phyloP scores from a whole-genome alignment of 2,329 filamentous ascomycete species.

The Penicillium oxalicum region DNA sequence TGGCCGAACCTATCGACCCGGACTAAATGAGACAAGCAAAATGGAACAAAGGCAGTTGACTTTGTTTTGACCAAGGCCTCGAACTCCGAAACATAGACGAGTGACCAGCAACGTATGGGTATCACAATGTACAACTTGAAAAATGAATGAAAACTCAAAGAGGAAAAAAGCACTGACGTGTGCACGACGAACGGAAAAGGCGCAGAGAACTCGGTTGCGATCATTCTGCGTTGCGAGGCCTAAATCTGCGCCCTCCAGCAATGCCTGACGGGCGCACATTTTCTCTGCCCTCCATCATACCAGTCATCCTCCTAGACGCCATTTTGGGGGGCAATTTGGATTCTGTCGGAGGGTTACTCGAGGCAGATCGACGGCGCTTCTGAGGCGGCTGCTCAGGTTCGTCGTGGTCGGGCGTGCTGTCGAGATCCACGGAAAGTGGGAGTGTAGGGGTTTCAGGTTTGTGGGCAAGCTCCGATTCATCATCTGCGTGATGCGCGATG shows the following conservation, averaged over 20 bases:
- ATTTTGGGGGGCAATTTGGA: constrained; percentile 42
- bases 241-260: constrained; percentile 25
- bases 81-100: constrained; percentile 16
- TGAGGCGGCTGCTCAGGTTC: constrained; percentile 20
- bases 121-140: constrained; percentile 16
- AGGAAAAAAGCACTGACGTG: constrained; percentile 2
- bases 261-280: constrained; percentile 33
- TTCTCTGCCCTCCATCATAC: constrained; percentile 43
- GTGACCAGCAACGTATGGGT: constrained; percentile 20
- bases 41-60: no score
- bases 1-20: no score
- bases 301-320: constrained; percentile 33
- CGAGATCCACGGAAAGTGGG: constrained; percentile 6
- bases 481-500: constrained; percentile 18
- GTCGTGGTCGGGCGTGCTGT: constrained; percentile 17
- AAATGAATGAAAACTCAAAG: constrained; percentile 4
- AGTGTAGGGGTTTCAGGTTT: constrained; percentile 11
- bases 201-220: not conserved
- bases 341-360: constrained; percentile 19
- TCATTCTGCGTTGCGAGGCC: constrained; percentile 26
- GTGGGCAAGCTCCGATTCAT: constrained; percentile 5
- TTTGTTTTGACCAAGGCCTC: constrained; percentile 3
- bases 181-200: not conserved
- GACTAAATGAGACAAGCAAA: no score
- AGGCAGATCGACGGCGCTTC: constrained; percentile 28